A percentile compares a stretch with the other conserved stretches of the same genome.
Evolutionary conservation across 805 yeast genomes (phyloP).

Genomic region (Kodamaea nitidulidarum): DNA sequence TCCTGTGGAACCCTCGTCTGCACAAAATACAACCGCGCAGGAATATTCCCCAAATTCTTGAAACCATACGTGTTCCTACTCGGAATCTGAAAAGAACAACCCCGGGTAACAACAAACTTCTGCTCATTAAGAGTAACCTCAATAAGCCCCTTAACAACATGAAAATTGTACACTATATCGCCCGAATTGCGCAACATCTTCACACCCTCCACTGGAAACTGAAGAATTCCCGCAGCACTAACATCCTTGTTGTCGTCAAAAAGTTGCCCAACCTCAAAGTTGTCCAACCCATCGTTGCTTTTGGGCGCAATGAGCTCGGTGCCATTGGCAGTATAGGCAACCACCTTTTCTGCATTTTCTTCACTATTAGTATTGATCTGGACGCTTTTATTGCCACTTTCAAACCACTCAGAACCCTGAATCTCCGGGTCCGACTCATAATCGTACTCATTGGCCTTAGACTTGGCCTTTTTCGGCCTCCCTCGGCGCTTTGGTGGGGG

Average conservation of each 20-base stretch:
- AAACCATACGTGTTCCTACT: conserved; percentile 70
- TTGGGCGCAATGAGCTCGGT: conserved; percentile 31
- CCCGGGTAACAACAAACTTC: conserved; percentile 58
- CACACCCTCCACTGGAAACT: conserved; percentile 56
- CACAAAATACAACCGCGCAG: conserved; percentile 69
- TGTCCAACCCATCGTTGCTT: conserved; percentile 35
- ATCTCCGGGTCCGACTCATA: conserved; percentile 38
- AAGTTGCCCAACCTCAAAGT: conserved; percentile 58
- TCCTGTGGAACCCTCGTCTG: conserved; percentile 46
- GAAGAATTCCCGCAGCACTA: conserved; percentile 71
- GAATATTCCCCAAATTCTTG: conserved; percentile 53
- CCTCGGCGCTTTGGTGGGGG: conserved; percentile 13
- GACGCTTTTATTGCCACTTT: conserved; percentile 35
- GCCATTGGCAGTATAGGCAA: conserved; percentile 66
- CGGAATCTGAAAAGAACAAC: conserved; percentile 81
- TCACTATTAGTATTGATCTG: conserved; percentile 48
- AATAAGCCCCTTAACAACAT: conserved; percentile 64
- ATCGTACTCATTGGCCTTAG: conserved; percentile 16
- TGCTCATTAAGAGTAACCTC: conserved; percentile 62
- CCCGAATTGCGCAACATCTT: conserved; percentile 61
- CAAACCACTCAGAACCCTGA: conserved; percentile 53
- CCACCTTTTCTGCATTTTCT: conserved; percentile 37
- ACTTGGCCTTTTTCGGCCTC: conserved; percentile 17
- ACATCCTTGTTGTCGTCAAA: conserved; percentile 60
- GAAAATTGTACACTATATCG: conserved; percentile 68